These are phyloP conservation scores for Globisporangium carolinianum DNA, from an alignment of 352 stramenopile species.

Conservation along the genomic window DNA sequence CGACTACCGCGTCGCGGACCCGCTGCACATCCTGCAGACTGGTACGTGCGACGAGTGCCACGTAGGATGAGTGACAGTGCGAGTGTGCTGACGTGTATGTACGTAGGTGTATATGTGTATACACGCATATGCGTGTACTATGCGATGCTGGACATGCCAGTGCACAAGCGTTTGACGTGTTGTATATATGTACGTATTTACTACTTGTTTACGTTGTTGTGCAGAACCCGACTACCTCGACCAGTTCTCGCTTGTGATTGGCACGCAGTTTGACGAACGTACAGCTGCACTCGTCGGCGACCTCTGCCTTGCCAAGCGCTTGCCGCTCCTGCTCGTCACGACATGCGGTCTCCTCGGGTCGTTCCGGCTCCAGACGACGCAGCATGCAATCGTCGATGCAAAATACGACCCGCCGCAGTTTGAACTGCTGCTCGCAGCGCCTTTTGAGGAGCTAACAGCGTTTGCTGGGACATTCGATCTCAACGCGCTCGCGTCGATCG, in stretches of 20 bases:
- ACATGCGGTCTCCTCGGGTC: conserved; percentile 92
- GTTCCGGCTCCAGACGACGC: conserved; percentile 83
- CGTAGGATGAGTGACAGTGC: neutral
- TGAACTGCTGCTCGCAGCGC: conserved; percentile 85
- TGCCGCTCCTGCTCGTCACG: conserved; percentile 83
- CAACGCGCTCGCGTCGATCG: conserved; percentile 59
- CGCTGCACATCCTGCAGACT: conserved; percentile 39
- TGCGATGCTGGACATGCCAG: no score
- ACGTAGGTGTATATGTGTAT: no score
- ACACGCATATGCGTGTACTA: no score
- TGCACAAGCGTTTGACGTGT: no score
- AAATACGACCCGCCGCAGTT: conserved; percentile 82
- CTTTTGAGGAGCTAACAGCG: conserved; percentile 62
- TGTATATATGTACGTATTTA: neutral
- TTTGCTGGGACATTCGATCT: conserved; percentile 60
- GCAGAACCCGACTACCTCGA: conserved; percentile 50
- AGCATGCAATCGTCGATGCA: conserved; percentile 85
- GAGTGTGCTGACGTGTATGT: neutral
- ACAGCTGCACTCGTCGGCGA: conserved; percentile 49
- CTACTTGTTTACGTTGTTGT: neutral
- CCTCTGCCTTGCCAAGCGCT: conserved; percentile 50
- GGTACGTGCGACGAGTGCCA: conserved; percentile 5
- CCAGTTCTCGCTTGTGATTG: conserved; percentile 84
- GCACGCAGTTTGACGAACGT: conserved; percentile 70
- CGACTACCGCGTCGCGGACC: conserved; percentile 29